Evolutionary conservation across 2,329 filamentous ascomycete species (phyloP), one percentile per base, ranked within the genome.

Genomic region (Penicillium sp.): DNA sequence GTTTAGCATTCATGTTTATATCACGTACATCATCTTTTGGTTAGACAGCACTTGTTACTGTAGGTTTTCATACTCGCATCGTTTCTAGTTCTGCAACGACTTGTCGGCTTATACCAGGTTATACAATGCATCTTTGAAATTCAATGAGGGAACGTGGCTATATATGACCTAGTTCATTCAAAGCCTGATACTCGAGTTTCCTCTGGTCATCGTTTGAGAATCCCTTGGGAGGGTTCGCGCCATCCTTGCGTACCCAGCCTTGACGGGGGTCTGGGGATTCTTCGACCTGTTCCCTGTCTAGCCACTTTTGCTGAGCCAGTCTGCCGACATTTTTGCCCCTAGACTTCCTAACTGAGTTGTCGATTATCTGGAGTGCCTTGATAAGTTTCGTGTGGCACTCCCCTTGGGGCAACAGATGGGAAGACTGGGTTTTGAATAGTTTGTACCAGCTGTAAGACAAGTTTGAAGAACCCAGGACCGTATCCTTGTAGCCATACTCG

Each of bases 321-420:
- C 22, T 24, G 27, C 47, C 39, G 31, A 50, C 14, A 50, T 50
- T 50, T 39, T 27, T 14, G 22, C 14, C 3, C 39, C 29, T 50
- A 16, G 38, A 9, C 43, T 39, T 43, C 49, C 40, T 51, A 21
- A n/a, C 40, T 7, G 42, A 44, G 34, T 51, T 32, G 2, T 51
- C 49, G 27, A 51, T 51, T 36, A 51, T 51, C 18, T 21, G 10
- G 4, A 51, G 7, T 3, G 49, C 49, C 27, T 39, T 51, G 49
- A 51, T 32, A 27, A 51, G 31, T 16, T 51, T 51, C 5, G 40
- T 39, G 18, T 51, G 49, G n/a, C 43, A 55, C 46, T 50, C 48
- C 39, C 21, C 18, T 21, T 13, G 47, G 5, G 43, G 48, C 24
- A 50, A 40, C 21, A 42, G 27, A 55, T 50, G 27, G 42, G 42